These are phyloP conservation scores for Alisma plantagoaquatica DNA, from an alignment of 106 monocot species.

Conservation along the genomic window DNA sequence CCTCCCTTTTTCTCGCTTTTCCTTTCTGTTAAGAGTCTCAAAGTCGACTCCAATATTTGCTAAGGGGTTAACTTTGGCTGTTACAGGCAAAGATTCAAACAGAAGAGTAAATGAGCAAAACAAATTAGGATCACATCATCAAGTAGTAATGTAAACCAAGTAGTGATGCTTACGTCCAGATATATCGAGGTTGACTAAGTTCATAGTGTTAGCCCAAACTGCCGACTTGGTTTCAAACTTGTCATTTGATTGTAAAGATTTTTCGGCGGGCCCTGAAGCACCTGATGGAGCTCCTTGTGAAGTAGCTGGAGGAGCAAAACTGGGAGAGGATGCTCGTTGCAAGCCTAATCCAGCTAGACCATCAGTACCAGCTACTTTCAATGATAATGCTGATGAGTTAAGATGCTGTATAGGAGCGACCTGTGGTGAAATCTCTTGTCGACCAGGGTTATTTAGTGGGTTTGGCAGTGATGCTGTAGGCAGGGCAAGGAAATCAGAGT, in stretches of 20 bases:
- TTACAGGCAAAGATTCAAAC: no score
- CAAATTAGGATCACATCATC: no score
- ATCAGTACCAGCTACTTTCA: no score
- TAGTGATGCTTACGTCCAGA: slow-evolving; percentile 65
- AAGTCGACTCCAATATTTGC: slow-evolving; percentile 83
- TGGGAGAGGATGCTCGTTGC: slow-evolving; percentile 4
- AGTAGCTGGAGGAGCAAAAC: neutral
- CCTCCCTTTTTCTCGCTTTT: slow-evolving; percentile 42
- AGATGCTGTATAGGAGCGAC: no score
- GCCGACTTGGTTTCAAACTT: slow-evolving; percentile 84
- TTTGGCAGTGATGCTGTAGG: no score
- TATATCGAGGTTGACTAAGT: slow-evolving; percentile 78
- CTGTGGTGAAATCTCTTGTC: no score
- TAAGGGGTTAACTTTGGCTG: slow-evolving; percentile 9
- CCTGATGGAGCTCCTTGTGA: slow-evolving; percentile 4
- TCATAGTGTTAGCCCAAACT: slow-evolving; percentile 90
- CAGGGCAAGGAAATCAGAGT: no score
- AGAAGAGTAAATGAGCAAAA: no score
- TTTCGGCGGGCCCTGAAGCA: slow-evolving; percentile 9
- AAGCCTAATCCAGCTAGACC: no score
- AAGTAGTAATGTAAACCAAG: neutral
- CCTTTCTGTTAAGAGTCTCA: slow-evolving; percentile 73
- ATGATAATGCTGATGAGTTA: no score
- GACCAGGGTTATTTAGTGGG: no score
- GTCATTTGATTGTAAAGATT: slow-evolving; percentile 30